phyloP scores from a whole-genome alignment of 2,329 filamentous ascomycete species.

The Eutypella sp. region DNA sequence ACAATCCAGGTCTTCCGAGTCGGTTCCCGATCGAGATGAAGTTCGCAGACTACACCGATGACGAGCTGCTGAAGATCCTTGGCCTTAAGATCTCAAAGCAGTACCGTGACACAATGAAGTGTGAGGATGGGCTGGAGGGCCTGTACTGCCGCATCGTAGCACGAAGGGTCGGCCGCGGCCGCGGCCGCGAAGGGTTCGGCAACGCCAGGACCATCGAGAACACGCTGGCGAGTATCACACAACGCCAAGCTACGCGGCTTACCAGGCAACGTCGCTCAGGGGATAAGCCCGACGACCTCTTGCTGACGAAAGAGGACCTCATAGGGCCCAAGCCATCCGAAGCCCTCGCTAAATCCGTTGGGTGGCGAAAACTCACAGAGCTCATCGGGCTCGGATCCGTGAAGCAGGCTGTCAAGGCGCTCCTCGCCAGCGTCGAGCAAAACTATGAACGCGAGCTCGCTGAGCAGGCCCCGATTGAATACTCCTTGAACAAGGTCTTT shows the following conservation, averaged over 20 bases:
- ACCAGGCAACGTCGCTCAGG: slow-evolving; percentile 37
- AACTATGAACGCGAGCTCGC: slow-evolving; percentile 64
- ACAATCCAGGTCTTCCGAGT: slow-evolving; percentile 67
- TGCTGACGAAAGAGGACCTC: slow-evolving; percentile 61
- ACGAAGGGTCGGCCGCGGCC: slow-evolving; percentile 55
- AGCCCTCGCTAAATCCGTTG: slow-evolving; percentile 44
- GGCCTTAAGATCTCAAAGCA: slow-evolving; percentile 46
- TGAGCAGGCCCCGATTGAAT: slow-evolving; percentile 55
- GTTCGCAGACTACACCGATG: slow-evolving; percentile 65
- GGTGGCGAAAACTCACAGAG: slow-evolving; percentile 53
- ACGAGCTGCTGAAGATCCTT: slow-evolving; percentile 60
- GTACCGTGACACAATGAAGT: slow-evolving; percentile 50
- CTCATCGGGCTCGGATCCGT: slow-evolving; percentile 58
- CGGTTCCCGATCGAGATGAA: slow-evolving; percentile 61
- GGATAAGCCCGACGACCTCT: slow-evolving; percentile 47
- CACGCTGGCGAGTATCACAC: slow-evolving; percentile 44
- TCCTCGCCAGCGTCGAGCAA: slow-evolving; percentile 56
- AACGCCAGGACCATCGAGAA: slow-evolving; percentile 70
- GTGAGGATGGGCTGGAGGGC: slow-evolving; percentile 54
- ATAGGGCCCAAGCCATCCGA: slow-evolving; percentile 62
- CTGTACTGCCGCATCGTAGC: slow-evolving; percentile 60
- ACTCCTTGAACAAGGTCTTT: slow-evolving; percentile 64
- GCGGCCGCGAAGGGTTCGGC: slow-evolving; percentile 64
- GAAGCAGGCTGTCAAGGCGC: slow-evolving; percentile 52
- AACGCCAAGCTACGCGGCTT: slow-evolving; percentile 56